Percentiles rank a stretch among this genome's conserved stretches.
Conservation (phyloP, 306 rosid genomes). For the Mimosa bimucronata region DNA sequence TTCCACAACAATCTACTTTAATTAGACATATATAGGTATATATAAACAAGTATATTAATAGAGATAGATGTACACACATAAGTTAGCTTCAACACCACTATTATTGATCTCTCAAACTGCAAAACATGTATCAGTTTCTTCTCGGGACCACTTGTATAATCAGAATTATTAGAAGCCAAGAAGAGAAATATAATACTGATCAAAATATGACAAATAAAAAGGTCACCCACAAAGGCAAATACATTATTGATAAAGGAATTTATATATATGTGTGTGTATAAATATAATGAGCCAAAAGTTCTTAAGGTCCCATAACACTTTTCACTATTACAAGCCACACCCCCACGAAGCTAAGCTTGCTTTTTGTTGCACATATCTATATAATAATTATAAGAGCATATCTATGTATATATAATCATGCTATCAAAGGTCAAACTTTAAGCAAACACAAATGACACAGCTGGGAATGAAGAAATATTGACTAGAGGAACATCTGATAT, state of each 20-base stretch:
- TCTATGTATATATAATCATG: slow-evolving; percentile 50
- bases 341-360: slow-evolving; percentile 60
- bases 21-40: too few species aligned
- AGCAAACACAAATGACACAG: slow-evolving; percentile 81
- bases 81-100: background rate
- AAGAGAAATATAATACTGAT: slow-evolving; percentile 38
- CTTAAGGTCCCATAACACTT: slow-evolving; percentile 70
- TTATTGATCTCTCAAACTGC: background rate
- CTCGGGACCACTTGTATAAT: slow-evolving; percentile 9
- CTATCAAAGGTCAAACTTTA: slow-evolving; percentile 86
- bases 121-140: background rate
- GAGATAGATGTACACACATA: background rate
- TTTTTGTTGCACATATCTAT: slow-evolving; percentile 33
- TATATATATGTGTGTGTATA: too few species aligned
- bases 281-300: slow-evolving; percentile 51
- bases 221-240: slow-evolving; percentile 56
- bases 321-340: slow-evolving; percentile 66
- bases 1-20: background rate
- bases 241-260: slow-evolving; percentile 46
- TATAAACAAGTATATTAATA: background rate
- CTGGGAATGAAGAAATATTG: slow-evolving; percentile 48
- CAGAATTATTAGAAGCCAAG: slow-evolving; percentile 33
- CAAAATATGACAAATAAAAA: slow-evolving; percentile 40
- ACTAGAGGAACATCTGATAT: slow-evolving; percentile 44
- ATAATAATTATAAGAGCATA: slow-evolving; percentile 31